Base-by-base conservation (phyloP, 2,329 filamentous ascomycete species). In the Aspergillus nomiae region DNA sequence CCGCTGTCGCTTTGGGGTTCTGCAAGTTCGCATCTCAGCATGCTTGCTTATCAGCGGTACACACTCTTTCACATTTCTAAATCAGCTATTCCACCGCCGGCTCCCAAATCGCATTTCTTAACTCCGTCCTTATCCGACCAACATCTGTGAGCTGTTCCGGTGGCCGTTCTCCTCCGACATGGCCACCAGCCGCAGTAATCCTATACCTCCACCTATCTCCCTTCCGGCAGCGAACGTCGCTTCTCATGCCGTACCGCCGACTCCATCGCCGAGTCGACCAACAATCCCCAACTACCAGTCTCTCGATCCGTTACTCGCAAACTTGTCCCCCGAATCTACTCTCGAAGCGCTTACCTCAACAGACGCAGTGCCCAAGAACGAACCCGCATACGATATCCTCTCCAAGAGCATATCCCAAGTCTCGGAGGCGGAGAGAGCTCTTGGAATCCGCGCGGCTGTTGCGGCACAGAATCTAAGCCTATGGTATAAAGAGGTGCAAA, bases 401-500 rank as follows among this genome's bases (percentile, higher is more conserved):
- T 72, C 76, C 34, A 76, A 77, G 55, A 86, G 84, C 73, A 86
- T 88, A 66, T 81, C 84, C 2, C 79, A 81, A 62, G 84, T 86
- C 12, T 86, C 86, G 3, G 75, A 80, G 1, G 80, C 84, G 12
- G 86, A 89, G 74, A 81, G 86, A 67, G 85, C 85, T 34, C 76
- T 89, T 64, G 87, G 86, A 9, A 82, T 84, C 58, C 82, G 85
- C 65, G 87, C 87, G 30, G 87, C 87, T 32, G 79, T 85, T 70
- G 84, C 84, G 30, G 86, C 85, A 32, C 82, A 88, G 70, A 84
- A 85, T 62, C 73, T 89, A 64, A 81, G 83, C 67, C 77, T 82
- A 67, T 89, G 87, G 87, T 81, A 83, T 65, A 77, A 78, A 38
- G 87, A 90, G 73, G 75, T 89, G 43, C 81, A 84, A 62, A 75